A percentile compares a stretch with the other conserved stretches of the same genome.
phyloP scores from a whole-genome alignment of 345 rosid genomes.

The Syzygium oleosum region DNA sequence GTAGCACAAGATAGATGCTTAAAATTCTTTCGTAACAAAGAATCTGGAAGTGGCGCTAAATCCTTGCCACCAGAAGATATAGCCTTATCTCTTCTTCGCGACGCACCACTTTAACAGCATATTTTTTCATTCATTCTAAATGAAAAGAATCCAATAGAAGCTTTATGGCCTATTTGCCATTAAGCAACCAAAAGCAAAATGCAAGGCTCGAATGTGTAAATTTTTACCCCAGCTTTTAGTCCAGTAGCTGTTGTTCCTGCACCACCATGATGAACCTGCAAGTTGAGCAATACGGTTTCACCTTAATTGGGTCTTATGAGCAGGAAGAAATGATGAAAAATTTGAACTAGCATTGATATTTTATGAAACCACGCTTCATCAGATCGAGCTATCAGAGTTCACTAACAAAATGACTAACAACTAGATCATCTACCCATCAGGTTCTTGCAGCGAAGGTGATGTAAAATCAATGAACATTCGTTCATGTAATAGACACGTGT shows the following conservation, averaged over 20 bases:
- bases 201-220: not conserved
- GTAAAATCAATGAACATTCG: not conserved
- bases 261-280: conserved; percentile 97
- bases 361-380: not conserved
- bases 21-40: not conserved
- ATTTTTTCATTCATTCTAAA: not conserved
- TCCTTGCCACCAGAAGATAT: not conserved
- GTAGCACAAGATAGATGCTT: not conserved
- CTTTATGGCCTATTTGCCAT: not conserved
- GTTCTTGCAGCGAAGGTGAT: not conserved
- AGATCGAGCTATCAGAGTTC: not conserved
- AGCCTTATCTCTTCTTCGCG: not conserved
- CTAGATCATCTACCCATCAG: not conserved
- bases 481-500: not conserved
- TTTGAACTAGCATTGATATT: not conserved
- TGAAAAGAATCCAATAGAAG: not conserved
- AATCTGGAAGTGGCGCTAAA: not conserved
- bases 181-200: not conserved
- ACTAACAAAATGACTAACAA: not conserved
- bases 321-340: not conserved
- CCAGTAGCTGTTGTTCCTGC: conserved; percentile 99
- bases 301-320: not conserved
- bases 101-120: not conserved
- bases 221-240: conserved; percentile 82
- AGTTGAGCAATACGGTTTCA: not conserved